phyloP scores from a whole-genome alignment of 257 asterid genomes.

The Catharanthus roseus region DNA sequence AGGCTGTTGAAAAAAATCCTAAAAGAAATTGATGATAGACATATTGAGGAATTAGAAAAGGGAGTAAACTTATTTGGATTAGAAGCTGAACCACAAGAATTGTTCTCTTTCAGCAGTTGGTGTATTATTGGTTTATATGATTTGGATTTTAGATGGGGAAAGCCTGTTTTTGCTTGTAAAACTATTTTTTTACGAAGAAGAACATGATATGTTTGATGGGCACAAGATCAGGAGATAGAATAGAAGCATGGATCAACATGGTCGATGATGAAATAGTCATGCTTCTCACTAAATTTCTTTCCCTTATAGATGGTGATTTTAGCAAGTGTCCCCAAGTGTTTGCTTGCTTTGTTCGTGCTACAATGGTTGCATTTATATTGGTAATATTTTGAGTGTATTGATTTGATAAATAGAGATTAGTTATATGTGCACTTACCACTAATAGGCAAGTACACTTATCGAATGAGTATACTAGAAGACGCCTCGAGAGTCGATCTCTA shows the following conservation, averaged over 20 bases:
- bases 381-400: too few species aligned
- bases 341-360: too few species aligned
- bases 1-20: constrained; percentile 14
- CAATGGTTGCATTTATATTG: too few species aligned
- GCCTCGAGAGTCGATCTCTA: too few species aligned
- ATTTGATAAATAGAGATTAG: too few species aligned
- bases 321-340: not conserved
- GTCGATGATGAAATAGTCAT: not conserved
- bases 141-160: not conserved
- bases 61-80: not conserved
- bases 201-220: not conserved
- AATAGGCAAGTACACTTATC: too few species aligned
- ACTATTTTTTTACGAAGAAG: not conserved
- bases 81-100: not conserved
- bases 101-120: not conserved
- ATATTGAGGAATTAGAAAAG: not conserved
- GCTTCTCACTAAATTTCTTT: not conserved
- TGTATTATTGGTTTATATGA: not conserved
- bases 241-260: not conserved
- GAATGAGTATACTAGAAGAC: too few species aligned
- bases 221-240: not conserved
- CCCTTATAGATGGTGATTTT: not conserved
- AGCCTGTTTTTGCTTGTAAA: not conserved
- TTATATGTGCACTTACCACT: too few species aligned
- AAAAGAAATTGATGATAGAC: constrained; percentile 12